Evolutionary conservation across 139 green algal species (phyloP).

Genomic region (Yamagishiella unicocca): DNA sequence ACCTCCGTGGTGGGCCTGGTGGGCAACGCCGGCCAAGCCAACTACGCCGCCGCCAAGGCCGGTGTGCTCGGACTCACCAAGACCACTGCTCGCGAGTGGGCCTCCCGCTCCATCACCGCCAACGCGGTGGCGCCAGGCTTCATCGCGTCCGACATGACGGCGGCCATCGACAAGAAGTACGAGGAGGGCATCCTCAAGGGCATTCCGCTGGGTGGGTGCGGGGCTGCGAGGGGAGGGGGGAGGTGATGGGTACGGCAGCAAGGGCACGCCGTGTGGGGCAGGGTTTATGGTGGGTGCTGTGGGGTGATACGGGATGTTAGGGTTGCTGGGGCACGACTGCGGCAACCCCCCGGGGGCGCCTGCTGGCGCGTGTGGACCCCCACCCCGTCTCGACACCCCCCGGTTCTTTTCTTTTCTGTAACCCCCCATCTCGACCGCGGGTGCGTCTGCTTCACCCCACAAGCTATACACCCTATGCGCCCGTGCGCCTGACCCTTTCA

Average conservation of each 20-base stretch:
- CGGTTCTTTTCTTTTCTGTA: too few relatives aligned
- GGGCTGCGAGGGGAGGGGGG: background rate
- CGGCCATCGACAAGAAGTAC: slow-evolving; percentile 90
- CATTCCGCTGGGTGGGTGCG: slow-evolving; percentile 85
- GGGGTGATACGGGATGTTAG: too few relatives aligned
- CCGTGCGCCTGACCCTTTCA: too few relatives aligned
- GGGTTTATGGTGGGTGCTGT: background rate
- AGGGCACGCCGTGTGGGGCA: background rate
- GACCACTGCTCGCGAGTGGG: slow-evolving; percentile 86
- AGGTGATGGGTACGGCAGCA: background rate
- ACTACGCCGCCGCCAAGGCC: slow-evolving; percentile 92
- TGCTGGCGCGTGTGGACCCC: too few relatives aligned
- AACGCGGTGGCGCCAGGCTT: slow-evolving; percentile 94
- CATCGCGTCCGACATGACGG: slow-evolving; percentile 92
- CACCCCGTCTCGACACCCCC: too few relatives aligned
- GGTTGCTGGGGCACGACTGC: too few relatives aligned
- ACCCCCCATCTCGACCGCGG: too few relatives aligned
- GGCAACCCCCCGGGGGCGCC: too few relatives aligned
- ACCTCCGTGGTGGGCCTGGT: slow-evolving; percentile 95
- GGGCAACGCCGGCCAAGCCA: slow-evolving; percentile 93
- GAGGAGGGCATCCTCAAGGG: slow-evolving; percentile 86
- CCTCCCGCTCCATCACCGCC: slow-evolving; percentile 80
- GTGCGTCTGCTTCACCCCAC: too few relatives aligned
- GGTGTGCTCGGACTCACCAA: slow-evolving; percentile 94
- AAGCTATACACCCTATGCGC: too few relatives aligned